Evolutionary conservation across 768 basidiomycete genomes (phyloP).

Genomic region (Mycena chlorophos): DNA sequence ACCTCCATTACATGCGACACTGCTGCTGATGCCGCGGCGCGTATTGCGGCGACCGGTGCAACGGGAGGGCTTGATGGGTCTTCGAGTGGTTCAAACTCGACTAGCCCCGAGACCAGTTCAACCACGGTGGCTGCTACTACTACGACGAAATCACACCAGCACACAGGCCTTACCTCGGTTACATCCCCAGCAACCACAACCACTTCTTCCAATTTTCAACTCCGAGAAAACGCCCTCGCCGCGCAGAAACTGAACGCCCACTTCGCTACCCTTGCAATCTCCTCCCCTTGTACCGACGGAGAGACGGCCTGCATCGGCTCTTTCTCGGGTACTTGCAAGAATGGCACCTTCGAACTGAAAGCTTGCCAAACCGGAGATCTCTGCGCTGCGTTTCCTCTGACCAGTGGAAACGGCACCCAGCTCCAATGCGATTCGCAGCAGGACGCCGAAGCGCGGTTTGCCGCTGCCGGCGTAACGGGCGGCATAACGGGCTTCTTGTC

Average conservation of each 20-base stretch:
- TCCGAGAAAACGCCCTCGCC: slow-evolving; percentile 47
- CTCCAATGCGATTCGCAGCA: slow-evolving; percentile 40
- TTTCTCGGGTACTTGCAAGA: slow-evolving; percentile 51
- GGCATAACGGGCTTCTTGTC: slow-evolving; percentile 14
- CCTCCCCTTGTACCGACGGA: slow-evolving; percentile 44
- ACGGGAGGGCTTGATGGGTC: slow-evolving; percentile 28
- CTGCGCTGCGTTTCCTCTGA: slow-evolving; percentile 44
- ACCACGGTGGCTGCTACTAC: not conserved
- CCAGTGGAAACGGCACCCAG: slow-evolving; percentile 42
- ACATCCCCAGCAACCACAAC: not conserved
- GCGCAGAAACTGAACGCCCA: slow-evolving; percentile 53
- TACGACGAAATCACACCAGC: too few relatives aligned
- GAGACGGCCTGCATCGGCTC: slow-evolving; percentile 43
- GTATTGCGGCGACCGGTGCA: slow-evolving; percentile 39
- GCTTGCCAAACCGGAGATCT: slow-evolving; percentile 29
- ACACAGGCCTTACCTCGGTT: too few relatives aligned
- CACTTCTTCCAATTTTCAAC: slow-evolving; percentile 6
- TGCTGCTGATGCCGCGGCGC: slow-evolving; percentile 34
- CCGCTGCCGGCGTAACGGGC: slow-evolving; percentile 37
- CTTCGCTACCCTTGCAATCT: slow-evolving; percentile 47
- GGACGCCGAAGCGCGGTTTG: slow-evolving; percentile 39
- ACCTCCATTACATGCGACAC: slow-evolving; percentile 45
- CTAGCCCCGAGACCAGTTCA: not conserved
- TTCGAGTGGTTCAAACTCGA: not conserved
- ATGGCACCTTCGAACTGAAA: slow-evolving; percentile 36